These are phyloP conservation scores for Chlamydomonas incerta DNA, from an alignment of 139 green algal genomes.

Conservation along the genomic window DNA sequence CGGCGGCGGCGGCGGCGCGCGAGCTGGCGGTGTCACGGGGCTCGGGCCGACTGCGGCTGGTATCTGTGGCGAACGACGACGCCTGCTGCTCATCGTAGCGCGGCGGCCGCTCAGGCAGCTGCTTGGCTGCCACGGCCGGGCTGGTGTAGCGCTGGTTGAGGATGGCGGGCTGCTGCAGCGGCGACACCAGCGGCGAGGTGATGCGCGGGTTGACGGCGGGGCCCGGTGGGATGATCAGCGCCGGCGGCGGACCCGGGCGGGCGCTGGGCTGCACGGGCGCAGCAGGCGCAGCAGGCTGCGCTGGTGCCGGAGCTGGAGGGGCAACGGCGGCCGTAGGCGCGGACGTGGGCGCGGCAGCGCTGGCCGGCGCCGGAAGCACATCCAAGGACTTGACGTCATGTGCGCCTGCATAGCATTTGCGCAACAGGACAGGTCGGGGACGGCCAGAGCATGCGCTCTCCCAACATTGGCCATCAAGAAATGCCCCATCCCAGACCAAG, in stretches of 20 bases:
- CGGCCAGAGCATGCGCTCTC: too few relatives aligned
- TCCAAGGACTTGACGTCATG: conserved; percentile 30
- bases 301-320: too few relatives aligned
- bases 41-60: background rate
- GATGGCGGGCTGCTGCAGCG: conserved; percentile 1
- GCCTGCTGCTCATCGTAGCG: conserved; percentile 11
- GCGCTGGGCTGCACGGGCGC: too few relatives aligned
- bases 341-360: too few relatives aligned
- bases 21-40: conserved; percentile 22
- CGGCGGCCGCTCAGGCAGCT: background rate
- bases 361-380: background rate
- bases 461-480: too few relatives aligned
- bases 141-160: conserved; percentile 15
- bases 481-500: too few relatives aligned
- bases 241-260: too few relatives aligned
- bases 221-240: background rate
- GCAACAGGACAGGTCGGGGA: too few relatives aligned
- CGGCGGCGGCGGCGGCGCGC: background rate
- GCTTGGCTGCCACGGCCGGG: background rate
- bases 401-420: conserved; percentile 31
- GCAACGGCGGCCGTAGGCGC: too few relatives aligned
- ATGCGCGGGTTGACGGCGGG: background rate
- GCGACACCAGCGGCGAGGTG: conserved; percentile 11
- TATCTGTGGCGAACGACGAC: background rate
- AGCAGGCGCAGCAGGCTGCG: too few relatives aligned